Conservation (phyloP, 1,139 yeast genomes). For the Wickerhamomyces sp. region DNA sequence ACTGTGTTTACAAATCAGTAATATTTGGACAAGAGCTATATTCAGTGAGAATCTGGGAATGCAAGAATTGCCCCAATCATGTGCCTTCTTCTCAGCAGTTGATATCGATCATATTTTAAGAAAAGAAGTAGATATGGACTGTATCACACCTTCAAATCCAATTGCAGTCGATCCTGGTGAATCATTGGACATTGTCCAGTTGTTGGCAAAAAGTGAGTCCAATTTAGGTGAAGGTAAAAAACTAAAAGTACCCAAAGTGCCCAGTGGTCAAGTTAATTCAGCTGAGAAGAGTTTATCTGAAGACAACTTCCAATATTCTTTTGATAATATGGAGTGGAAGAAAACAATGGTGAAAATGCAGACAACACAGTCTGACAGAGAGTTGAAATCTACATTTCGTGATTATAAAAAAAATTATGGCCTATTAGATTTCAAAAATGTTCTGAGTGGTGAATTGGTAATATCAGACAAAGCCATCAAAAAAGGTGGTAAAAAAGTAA, state of each 20-base stretch:
- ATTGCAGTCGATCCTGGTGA: constrained; percentile 75
- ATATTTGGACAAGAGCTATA: constrained; percentile 95
- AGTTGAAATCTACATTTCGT: constrained; percentile 23
- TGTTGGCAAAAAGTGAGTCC: constrained; percentile 38
- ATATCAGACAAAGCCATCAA: neutral
- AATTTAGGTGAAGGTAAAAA: constrained; percentile 15
- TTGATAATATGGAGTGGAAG: constrained; percentile 19
- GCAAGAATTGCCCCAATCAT: constrained; percentile 84
- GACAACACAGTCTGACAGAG: constrained; percentile 25
- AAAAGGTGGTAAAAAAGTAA: neutral
- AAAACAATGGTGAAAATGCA: constrained; percentile 29
- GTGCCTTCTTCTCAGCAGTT: constrained; percentile 93
- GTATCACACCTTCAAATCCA: constrained; percentile 87
- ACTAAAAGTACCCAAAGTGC: constrained; percentile 13
- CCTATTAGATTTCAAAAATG: constrained; percentile 9
- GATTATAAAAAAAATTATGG: constrained; percentile 13
- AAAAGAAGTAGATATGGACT: constrained; percentile 84
- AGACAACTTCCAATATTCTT: constrained; percentile 10
- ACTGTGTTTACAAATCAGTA: constrained; percentile 79
- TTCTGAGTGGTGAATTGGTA: constrained; percentile 8
- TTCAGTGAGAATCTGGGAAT: constrained; percentile 92
- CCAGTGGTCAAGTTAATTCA: constrained; percentile 3
- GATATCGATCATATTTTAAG: constrained; percentile 86
- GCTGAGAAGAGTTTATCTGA: neutral
- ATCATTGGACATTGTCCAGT: constrained; percentile 53